Conservation (phyloP, 2,329 filamentous ascomycete genomes). For the Scopulariopsis brevicaulis region DNA sequence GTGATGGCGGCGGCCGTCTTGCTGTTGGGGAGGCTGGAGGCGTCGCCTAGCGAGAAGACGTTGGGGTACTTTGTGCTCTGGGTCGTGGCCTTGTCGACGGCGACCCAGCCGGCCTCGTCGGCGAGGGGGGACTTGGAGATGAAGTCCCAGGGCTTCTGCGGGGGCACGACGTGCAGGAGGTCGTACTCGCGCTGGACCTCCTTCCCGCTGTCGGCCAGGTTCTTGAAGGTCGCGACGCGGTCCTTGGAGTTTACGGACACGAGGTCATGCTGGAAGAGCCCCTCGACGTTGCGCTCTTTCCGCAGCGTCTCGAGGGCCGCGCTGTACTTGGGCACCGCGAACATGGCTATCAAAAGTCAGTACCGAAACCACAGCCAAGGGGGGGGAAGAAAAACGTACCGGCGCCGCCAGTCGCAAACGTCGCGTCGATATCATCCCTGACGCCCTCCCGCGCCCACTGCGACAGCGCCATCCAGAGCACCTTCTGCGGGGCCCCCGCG, state of each 20-base stretch:
- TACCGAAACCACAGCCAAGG: neutral
- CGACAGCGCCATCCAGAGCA: constrained; percentile 26
- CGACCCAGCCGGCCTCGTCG: constrained; percentile 11
- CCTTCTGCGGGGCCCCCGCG: constrained; percentile 25
- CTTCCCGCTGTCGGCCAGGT: constrained; percentile 13
- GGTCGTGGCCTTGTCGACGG: constrained; percentile 11
- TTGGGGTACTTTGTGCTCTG: constrained; percentile 17
- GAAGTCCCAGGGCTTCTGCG: constrained; percentile 10
- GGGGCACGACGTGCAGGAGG: constrained; percentile 23
- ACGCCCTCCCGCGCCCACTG: constrained; percentile 23
- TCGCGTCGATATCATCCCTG: constrained; percentile 16
- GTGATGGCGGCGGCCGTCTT: constrained; percentile 34
- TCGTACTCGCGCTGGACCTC: constrained; percentile 20
- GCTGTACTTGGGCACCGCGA: constrained; percentile 25
- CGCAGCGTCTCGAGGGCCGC: constrained; percentile 21
- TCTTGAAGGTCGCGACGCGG: constrained; percentile 17
- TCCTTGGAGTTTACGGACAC: constrained; percentile 20
- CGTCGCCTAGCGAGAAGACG: constrained; percentile 26
- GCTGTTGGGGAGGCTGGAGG: constrained; percentile 24
- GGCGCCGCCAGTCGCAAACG: constrained; percentile 20
- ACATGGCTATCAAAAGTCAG: constrained; percentile 14
- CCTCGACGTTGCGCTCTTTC: constrained; percentile 21
- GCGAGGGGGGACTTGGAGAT: constrained; percentile 4
- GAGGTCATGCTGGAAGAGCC: constrained; percentile 26
- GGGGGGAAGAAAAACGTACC: neutral